Evolutionary conservation across 2,329 filamentous ascomycete species (phyloP), one percentile per base, ranked within the genome.

Genomic region (Tolypocladium tundrense): DNA sequence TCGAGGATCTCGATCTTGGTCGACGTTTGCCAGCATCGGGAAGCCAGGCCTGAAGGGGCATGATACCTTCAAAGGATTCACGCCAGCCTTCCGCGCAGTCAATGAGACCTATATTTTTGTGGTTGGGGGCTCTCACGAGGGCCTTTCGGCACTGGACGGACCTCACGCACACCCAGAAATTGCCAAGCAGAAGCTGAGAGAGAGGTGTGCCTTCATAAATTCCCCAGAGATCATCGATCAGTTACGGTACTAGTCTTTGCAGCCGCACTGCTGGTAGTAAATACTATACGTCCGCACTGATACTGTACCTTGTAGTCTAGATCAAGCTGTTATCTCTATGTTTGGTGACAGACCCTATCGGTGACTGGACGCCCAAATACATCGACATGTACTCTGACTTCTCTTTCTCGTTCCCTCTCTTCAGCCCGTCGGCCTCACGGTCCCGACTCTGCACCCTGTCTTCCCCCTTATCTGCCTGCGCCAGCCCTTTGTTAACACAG

Each of bases 121-220:
- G 2, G 73, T 75, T 43, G 79, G 78, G 2, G 78, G 78, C 0
- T 67, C 73, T 7, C 50, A 68, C 41, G 75, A 77, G 60, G 77
- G 77, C 0, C 63, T 76, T 31, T 75, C 70, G n/a, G 61, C 72
- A 11, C 63, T 75, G 27, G 72, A 75, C 52, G 73, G 73, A 1
- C 62, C 64, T 1, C 60, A 63, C 2, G 66, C 72, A 27, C 67
- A 63, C 13, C 65, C 73, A 54, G 74, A 61, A 42, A 54, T 82
- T 24, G 62, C 62, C 19, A 67, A 31, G 14, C 74, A 81, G 69
- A 76, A 65, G 60, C 56, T 82, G 52, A 68, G 67, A 57, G 73
- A 80, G 66, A 70, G 78, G 53, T 81, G 79, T 64, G 71, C 61
- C 4, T 78, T 77, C 58, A 69, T 79, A 27, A 78, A 79, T 58